Evolutionary conservation across 148 eudicot genomes (phyloP).

Genomic region (Nepenthes gracilis): DNA sequence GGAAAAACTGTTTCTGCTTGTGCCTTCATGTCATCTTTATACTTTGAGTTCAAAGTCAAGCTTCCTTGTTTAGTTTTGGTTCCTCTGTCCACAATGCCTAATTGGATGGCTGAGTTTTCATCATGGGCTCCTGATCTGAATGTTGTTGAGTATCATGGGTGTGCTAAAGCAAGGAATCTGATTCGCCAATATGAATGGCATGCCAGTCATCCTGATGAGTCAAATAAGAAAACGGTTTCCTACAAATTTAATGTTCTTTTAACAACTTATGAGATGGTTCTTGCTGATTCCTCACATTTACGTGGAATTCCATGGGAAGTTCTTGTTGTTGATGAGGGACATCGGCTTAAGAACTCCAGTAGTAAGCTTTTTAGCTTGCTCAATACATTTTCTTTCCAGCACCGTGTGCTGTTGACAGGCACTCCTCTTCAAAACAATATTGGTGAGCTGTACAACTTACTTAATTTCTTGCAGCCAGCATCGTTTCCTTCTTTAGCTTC

Average conservation of each 20-base stretch:
- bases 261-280: constrained; percentile 96
- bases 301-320: constrained; percentile 96
- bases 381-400: constrained; percentile 81
- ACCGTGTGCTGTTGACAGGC: constrained; percentile 89
- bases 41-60: constrained; percentile 68
- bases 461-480: constrained; percentile 83
- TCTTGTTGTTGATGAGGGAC: constrained; percentile 97
- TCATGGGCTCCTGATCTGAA: constrained; percentile 92
- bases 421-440: constrained; percentile 96
- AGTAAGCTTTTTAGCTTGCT: constrained; percentile 91
- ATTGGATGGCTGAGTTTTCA: constrained; percentile 93
- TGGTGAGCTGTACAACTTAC: constrained; percentile 89
- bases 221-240: constrained; percentile 39
- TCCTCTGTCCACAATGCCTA: constrained; percentile 98
- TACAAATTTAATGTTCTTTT: constrained; percentile 87
- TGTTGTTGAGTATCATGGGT: constrained; percentile 94
- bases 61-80: constrained; percentile 91
- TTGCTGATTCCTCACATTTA: constrained; percentile 71
- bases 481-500: constrained; percentile 81
- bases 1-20: constrained; percentile 91
- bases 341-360: constrained; percentile 75
- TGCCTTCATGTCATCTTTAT: constrained; percentile 78
- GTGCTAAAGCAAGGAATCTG: constrained; percentile 59
- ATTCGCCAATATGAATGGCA: constrained; percentile 95
- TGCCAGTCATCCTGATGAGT: constrained; percentile 33